A percentile compares a stretch with the other conserved stretches of the same genome.
phyloP scores from a whole-genome alignment of 108 stramenopile species.

The Nitzschia palea region DNA sequence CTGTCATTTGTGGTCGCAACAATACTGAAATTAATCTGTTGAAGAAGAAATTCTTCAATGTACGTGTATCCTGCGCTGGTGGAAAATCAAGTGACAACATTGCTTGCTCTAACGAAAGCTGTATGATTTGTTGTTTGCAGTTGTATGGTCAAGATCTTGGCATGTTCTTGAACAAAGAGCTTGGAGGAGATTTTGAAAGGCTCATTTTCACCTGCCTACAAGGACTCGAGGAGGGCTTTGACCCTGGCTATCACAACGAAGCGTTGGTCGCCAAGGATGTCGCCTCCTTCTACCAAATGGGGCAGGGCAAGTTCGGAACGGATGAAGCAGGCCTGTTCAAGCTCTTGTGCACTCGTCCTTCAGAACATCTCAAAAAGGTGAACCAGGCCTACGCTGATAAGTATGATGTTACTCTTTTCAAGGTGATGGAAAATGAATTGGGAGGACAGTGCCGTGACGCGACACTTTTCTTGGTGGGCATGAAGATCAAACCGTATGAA shows the following conservation, averaged over 20 bases:
- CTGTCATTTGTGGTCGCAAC: slow-evolving; percentile 57
- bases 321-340: slow-evolving; percentile 51
- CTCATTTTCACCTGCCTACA: slow-evolving; percentile 50
- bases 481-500: slow-evolving; percentile 62
- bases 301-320: slow-evolving; percentile 61
- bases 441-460: slow-evolving; percentile 49
- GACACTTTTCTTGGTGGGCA: slow-evolving; percentile 41
- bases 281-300: slow-evolving; percentile 43
- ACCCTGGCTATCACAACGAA: slow-evolving; percentile 56
- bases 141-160: slow-evolving; percentile 58
- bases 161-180: slow-evolving; percentile 33
- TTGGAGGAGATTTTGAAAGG: slow-evolving; percentile 53
- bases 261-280: slow-evolving; percentile 58
- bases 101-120: too few relatives aligned
- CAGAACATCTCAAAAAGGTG: slow-evolving; percentile 28
- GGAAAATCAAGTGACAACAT: too few relatives aligned
- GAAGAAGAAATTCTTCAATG: slow-evolving; percentile 63
- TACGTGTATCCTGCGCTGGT: too few relatives aligned
- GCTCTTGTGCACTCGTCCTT: slow-evolving; percentile 41
- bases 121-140: slow-evolving; percentile 1
- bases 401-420: slow-evolving; percentile 51
- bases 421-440: slow-evolving; percentile 62
- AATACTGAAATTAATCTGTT: slow-evolving; percentile 64
- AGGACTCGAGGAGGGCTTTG: slow-evolving; percentile 54
- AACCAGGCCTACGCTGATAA: slow-evolving; percentile 51